A percentile compares a stretch with the other conserved stretches of the same genome.
Evolutionary conservation across 345 rosid genomes (phyloP).

Genomic region (Aquilaria malaccensis): DNA sequence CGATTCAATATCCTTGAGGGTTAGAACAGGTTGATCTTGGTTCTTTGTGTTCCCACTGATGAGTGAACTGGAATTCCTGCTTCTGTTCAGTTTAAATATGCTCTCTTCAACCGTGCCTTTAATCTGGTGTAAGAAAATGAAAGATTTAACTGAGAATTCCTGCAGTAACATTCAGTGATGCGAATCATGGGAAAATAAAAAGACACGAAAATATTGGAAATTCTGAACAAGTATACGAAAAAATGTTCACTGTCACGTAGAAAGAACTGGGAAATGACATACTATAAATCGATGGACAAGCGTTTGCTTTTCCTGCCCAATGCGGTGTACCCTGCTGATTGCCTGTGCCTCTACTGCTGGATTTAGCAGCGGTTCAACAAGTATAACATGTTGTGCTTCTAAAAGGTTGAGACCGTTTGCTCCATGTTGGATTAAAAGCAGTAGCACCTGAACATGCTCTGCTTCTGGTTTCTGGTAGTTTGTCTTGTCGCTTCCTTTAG

Average conservation of each 20-base stretch:
- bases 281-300: slow-evolving; percentile 89
- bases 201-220: neutral
- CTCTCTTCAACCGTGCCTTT: slow-evolving; percentile 88
- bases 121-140: slow-evolving; percentile 37
- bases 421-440: slow-evolving; percentile 89
- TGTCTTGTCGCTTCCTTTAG: slow-evolving; percentile 16
- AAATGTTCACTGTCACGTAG: neutral
- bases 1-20: slow-evolving; percentile 73
- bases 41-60: slow-evolving; percentile 82
- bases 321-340: slow-evolving; percentile 85
- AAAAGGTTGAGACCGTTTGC: slow-evolving; percentile 96
- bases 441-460: slow-evolving; percentile 53
- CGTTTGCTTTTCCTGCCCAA: slow-evolving; percentile 75
- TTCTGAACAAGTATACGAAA: no score
- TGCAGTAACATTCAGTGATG: neutral
- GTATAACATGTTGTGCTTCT: slow-evolving; percentile 92
- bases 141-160: slow-evolving; percentile 4
- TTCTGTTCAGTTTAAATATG: slow-evolving; percentile 80
- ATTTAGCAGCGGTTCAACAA: slow-evolving; percentile 89
- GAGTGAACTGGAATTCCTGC: slow-evolving; percentile 50
- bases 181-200: neutral
- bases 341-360: slow-evolving; percentile 99
- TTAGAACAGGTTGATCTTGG: slow-evolving; percentile 76
- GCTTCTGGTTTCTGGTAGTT: slow-evolving; percentile 22
- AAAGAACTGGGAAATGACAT: slow-evolving; percentile 20